Percentiles rank a stretch among this genome's conserved stretches.
These are phyloP conservation scores for Colletotrichum sp. DNA, from an alignment of 2,329 filamentous ascomycete genomes.

Conservation along the genomic window DNA sequence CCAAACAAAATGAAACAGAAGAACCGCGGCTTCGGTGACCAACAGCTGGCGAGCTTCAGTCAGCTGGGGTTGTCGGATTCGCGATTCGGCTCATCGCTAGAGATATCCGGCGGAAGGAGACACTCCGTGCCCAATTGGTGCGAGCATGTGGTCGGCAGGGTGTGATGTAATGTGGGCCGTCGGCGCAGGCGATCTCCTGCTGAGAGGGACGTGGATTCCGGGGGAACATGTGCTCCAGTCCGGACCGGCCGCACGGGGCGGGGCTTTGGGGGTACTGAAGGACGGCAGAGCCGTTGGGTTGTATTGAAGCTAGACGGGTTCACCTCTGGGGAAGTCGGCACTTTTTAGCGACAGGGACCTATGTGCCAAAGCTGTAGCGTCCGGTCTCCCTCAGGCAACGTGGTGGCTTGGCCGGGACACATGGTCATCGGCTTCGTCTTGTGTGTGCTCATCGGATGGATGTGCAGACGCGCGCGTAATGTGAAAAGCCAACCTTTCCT, in stretches of 20 bases:
- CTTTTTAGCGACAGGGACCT: neutral
- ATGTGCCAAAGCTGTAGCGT: neutral
- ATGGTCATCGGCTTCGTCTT: neutral
- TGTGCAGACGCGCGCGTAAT: neutral
- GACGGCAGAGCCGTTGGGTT: neutral
- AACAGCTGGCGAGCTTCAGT: neutral
- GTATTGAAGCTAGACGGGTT: neutral
- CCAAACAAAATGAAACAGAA: neutral
- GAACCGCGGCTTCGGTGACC: neutral
- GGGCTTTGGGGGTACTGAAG: neutral
- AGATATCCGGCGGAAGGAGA: neutral
- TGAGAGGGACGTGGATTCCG: neutral
- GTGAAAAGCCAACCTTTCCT: neutral
- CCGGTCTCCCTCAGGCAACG: neutral
- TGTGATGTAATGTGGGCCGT: conserved; percentile 6
- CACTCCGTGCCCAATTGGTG: conserved; percentile 6
- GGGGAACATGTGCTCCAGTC: neutral
- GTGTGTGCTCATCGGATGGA: neutral
- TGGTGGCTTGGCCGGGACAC: neutral
- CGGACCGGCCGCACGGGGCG: neutral
- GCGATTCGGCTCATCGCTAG: neutral
- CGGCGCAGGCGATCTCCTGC: neutral
- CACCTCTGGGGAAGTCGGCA: neutral
- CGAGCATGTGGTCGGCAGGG: neutral
- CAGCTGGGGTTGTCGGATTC: neutral